Evolutionary conservation across 805 yeast genomes (phyloP), one percentile per base, ranked within the genome.

Genomic region (Saturnispora diversa): DNA sequence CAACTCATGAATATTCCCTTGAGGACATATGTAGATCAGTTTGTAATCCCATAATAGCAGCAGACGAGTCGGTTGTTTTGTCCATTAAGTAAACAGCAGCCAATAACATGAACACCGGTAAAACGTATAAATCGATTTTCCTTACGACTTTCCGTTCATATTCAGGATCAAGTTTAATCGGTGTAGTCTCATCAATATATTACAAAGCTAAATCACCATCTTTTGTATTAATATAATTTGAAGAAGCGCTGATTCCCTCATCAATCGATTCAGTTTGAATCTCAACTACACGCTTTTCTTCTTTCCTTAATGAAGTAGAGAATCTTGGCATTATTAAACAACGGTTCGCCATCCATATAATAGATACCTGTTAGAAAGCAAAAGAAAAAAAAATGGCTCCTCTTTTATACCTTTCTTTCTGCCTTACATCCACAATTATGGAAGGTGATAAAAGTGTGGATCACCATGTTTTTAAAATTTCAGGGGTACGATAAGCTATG

Each of bases 21-120:
- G 75, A 74, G 21, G 47, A 36, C 77, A 79, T 72, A 19, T 65
- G 50, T 42, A 74, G 55, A 45, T 74, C 80, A 2, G 54, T 53
- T 40, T 67, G 54, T 16, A 79, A 50, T 2, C 83, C 84, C 68
- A 76, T 52, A 39, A 79, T 65, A 1, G 82, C 67, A 0, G 84
- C 81, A 41, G 67, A 69, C 17, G 74, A 62, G 35, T 64, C 68
- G 3, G 80, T 60, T 16, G 63, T 58, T 53, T 78, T 78, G 58
- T 78, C 85, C 77, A 78, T 72, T 47, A 65, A 72, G 55, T 76
- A 82, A 16, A 69, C 55, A 11, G 72, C 65, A 55, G 73, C 72
- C 20, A 73, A 50, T 19, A 68, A 42, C 46, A 71, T 68, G 58
- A 77, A 61, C 39, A 75, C 43, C 1, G 83, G 77, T 50, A 74